phyloP scores from a whole-genome alignment of 2,329 filamentous ascomycete genomes.

The Pseudogymnoascus verrucosus region DNA sequence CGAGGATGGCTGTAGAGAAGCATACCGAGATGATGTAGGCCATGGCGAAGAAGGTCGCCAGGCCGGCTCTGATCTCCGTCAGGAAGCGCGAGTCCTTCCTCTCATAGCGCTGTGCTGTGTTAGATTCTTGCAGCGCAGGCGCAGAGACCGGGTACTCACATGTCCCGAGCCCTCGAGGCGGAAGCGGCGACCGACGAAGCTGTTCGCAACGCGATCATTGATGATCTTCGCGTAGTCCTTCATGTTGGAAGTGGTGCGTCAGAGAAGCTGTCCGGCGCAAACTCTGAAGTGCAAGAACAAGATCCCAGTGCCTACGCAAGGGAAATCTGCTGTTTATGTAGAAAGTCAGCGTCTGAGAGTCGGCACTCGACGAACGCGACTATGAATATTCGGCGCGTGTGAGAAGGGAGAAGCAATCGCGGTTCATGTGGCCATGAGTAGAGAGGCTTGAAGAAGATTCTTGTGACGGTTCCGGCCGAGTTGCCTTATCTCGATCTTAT shows the following conservation, averaged over 20 bases:
- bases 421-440: neutral
- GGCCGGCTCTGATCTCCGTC: constrained; percentile 74
- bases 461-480: constrained; percentile 4
- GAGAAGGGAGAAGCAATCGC: neutral
- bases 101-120: constrained; percentile 22
- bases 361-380: neutral
- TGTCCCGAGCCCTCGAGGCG: constrained; percentile 74
- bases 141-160: constrained; percentile 43
- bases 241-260: neutral
- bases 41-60: constrained; percentile 66
- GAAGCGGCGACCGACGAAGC: constrained; percentile 64
- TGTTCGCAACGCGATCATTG: constrained; percentile 54
- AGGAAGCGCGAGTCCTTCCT: constrained; percentile 63
- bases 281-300: neutral
- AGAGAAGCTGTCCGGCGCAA: neutral
- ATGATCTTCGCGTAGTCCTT: constrained; percentile 28
- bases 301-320: neutral
- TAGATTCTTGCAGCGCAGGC: constrained; percentile 10
- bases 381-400: neutral
- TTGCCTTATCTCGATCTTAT: constrained; percentile 5
- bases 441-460: constrained; percentile 7
- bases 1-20: constrained; percentile 12
- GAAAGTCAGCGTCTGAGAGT: neutral
- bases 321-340: neutral
- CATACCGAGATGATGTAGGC: constrained; percentile 59